Evolutionary conservation across 805 yeast genomes (phyloP).

Genomic region (Maudiozyma pseudohumilis): DNA sequence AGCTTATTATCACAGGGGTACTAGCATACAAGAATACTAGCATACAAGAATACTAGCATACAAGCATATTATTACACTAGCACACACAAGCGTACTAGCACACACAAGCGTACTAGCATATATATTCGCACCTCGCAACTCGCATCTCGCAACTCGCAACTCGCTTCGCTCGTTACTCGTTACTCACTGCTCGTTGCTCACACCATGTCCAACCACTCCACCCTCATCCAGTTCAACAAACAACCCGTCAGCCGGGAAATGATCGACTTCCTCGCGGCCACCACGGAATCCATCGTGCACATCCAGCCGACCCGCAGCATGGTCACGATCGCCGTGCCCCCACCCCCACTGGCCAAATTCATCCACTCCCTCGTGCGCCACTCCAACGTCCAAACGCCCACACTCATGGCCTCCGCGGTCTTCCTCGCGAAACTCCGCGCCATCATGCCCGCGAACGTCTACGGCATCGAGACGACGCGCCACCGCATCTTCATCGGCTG

Average conservation of each 20-base stretch:
- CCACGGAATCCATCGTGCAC: constrained; percentile 20
- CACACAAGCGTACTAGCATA: too few species aligned
- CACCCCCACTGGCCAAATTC: constrained; percentile 48
- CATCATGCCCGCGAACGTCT: constrained; percentile 74
- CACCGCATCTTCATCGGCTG: constrained; percentile 89
- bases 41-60: too few species aligned
- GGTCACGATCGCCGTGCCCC: constrained; percentile 13
- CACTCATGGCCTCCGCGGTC: constrained; percentile 85
- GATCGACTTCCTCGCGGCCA: constrained; percentile 22
- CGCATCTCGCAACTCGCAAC: too few species aligned
- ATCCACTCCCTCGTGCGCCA: constrained; percentile 62
- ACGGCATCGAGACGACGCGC: constrained; percentile 86
- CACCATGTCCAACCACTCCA: constrained; percentile 18
- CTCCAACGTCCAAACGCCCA: constrained; percentile 91
- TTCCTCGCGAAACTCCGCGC: constrained; percentile 53
- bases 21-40: too few species aligned
- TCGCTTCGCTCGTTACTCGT: too few species aligned
- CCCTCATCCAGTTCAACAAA: constrained; percentile 21
- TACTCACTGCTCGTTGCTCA: too few species aligned
- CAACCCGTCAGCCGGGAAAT: constrained; percentile 23
- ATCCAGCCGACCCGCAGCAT: constrained; percentile 5
- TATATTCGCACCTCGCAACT: background rate
- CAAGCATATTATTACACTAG: too few species aligned
- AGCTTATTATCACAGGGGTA: too few species aligned
- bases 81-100: too few species aligned